Percentiles rank a stretch among this genome's conserved stretches.
Conservation (phyloP, 371 early-diverging fungal species). For the Mucor indicus region DNA sequence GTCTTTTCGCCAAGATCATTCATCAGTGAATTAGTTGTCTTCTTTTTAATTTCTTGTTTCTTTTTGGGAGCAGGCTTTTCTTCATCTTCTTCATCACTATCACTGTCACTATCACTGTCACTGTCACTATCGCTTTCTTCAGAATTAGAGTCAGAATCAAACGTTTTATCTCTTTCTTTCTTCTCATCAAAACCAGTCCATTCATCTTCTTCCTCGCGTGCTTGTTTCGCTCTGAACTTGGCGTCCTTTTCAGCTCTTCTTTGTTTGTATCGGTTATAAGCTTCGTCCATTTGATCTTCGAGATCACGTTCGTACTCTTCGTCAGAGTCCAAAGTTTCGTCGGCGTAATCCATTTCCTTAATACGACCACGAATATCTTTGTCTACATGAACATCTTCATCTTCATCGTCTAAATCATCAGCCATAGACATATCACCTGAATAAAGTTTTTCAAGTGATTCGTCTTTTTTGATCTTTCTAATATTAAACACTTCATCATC, state of each 20-base stretch:
- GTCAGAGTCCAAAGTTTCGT: slow-evolving; percentile 34
- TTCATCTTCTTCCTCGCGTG: slow-evolving; percentile 64
- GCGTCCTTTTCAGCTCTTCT: slow-evolving; percentile 75
- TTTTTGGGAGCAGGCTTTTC: slow-evolving; percentile 14
- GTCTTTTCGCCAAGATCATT: slow-evolving; percentile 63
- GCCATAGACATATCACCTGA: slow-evolving; percentile 58
- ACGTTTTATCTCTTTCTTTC: slow-evolving; percentile 31
- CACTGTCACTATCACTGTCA: slow-evolving; percentile 19
- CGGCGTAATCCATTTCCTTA: slow-evolving; percentile 36
- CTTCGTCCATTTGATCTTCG: slow-evolving; percentile 73
- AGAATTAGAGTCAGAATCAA: slow-evolving; percentile 24
- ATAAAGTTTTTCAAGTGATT: slow-evolving; percentile 44
- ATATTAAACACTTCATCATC: slow-evolving; percentile 60
- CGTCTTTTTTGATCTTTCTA: slow-evolving; percentile 54
- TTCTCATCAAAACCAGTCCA: slow-evolving; percentile 67
- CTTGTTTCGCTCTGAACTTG: slow-evolving; percentile 67
- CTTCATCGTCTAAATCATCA: slow-evolving; percentile 45
- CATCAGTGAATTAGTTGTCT: slow-evolving; percentile 50
- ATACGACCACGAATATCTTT: slow-evolving; percentile 28
- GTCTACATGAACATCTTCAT: slow-evolving; percentile 36
- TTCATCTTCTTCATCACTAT: slow-evolving; percentile 36
- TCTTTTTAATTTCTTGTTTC: slow-evolving; percentile 18
- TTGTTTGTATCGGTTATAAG: slow-evolving; percentile 70
- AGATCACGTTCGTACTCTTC: slow-evolving; percentile 55
- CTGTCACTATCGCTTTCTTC: slow-evolving; percentile 19